Base-by-base conservation (phyloP, 331 rosid genomes). In the Rosa hybrid region DNA sequence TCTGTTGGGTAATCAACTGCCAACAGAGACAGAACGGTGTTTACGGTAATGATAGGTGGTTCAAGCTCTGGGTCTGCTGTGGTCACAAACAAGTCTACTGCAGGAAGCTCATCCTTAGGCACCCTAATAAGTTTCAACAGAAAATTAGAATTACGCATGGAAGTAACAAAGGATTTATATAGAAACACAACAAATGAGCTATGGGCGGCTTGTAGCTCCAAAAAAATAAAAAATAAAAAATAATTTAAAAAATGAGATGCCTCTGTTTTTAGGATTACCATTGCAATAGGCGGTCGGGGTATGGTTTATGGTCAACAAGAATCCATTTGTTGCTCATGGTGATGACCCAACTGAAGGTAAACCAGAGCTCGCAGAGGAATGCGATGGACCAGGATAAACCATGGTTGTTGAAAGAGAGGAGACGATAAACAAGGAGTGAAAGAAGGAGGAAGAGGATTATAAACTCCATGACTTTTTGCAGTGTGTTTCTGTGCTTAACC, bases 71-170 rank as follows among this genome's bases (percentile, higher is more conserved):
- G 83, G 20, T 94, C 91, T 9, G 96, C 96, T 16, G 98, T 91
- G 72, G 98, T 90, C 78, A 94, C 94, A 57, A 91, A 81, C 90
- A 89, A 65, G 76, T 94, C 98, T 65, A 94, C 94, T 0, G 80
- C 59, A 1, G 98, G 97, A 80, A 90, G 86, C 74, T 82, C 75
- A 13, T 89, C 71, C 79, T 23, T 88, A 4, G n/a, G 17, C 41
- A 76, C 81, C 90, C 94, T 91, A 38, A 27, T 60, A 13, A 75
- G 21, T 67, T n/a, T 21, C 30, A 14, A 63, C 46, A 44, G n/a
- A 1, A 23, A 17, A 17, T 64, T 38, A 14, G 46, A 14, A 41
- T 49, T 27, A 11, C 44, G 18, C 7, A 13, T 5, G 13, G 2
- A 12, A 17, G 20, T 63, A 59, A 42, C 8, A 20, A 71, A 30